A percentile compares a stretch with the other conserved stretches of the same genome.
Evolutionary conservation across 805 yeast genomes (phyloP).

Genomic region (Phaffomyces opuntiae): DNA sequence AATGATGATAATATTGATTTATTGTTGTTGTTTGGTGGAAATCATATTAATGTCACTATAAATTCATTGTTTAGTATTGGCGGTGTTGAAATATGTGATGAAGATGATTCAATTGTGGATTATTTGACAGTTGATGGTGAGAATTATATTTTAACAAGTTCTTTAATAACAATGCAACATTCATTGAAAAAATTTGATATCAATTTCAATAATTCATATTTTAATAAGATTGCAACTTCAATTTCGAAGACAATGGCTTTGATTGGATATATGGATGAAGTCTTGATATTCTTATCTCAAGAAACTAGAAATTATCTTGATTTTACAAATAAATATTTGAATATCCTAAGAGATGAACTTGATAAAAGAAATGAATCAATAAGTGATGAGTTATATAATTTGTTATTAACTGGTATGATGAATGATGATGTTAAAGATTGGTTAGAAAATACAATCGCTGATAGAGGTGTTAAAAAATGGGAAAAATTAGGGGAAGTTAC

Average conservation of each 20-base stretch:
- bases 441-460: constrained; percentile 61
- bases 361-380: constrained; percentile 22
- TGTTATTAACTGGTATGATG: constrained; percentile 48
- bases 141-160: constrained; percentile 18
- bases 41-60: constrained; percentile 23
- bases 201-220: constrained; percentile 7
- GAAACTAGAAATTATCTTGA: constrained; percentile 33
- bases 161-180: constrained; percentile 16
- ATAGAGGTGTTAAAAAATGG: constrained; percentile 56
- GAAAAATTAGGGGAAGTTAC: constrained; percentile 39
- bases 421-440: constrained; percentile 45
- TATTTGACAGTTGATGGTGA: constrained; percentile 2
- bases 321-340: constrained; percentile 29
- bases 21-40: constrained; percentile 20
- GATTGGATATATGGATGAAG: constrained; percentile 29
- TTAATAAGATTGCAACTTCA: constrained; percentile 11
- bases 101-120: constrained; percentile 16
- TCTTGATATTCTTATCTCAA: constrained; percentile 22
- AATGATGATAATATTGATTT: constrained; percentile 17
- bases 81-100: constrained; percentile 8
- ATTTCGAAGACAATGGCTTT: constrained; percentile 19
- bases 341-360: constrained; percentile 30
- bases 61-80: constrained; percentile 29
- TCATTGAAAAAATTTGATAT: constrained; percentile 13
- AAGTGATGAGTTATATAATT: constrained; percentile 36